Evolutionary conservation across 768 basidiomycete species (phyloP).

Genomic region (Lactifluus rugatus): DNA sequence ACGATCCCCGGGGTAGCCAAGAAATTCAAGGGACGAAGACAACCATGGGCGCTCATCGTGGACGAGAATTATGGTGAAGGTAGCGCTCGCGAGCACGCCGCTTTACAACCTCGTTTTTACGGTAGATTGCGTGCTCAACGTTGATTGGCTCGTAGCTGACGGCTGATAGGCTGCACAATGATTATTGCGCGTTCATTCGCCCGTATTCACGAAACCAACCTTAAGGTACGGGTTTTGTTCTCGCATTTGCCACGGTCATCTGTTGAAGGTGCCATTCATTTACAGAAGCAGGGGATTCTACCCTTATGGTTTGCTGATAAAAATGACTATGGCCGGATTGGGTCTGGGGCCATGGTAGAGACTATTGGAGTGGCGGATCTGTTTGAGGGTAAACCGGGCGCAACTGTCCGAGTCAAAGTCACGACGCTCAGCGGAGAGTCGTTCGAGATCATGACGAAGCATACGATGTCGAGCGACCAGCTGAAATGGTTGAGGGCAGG

Average conservation of each 20-base stretch:
- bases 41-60: conserved; percentile 90
- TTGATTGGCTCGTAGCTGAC: background rate
- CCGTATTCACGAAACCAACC: conserved; percentile 95
- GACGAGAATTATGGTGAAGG: conserved; percentile 99
- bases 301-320: conserved; percentile 92
- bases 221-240: conserved; percentile 50
- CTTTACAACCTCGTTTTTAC: conserved; percentile 91
- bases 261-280: background rate
- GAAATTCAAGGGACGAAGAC: conserved; percentile 67
- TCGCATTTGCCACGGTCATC: background rate
- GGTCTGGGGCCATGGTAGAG: conserved; percentile 70
- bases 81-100: conserved; percentile 95
- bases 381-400: conserved; percentile 35
- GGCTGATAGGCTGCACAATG: conserved; percentile 60
- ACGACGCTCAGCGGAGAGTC: conserved; percentile 51
- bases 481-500: conserved; percentile 84
- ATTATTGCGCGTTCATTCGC: conserved; percentile 93
- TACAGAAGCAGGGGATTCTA: conserved; percentile 92
- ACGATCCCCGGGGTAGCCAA: conserved; percentile 91
- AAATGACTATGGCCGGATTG: conserved; percentile 75
- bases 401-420: conserved; percentile 46
- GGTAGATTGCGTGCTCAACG: conserved; percentile 34
- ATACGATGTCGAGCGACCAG: conserved; percentile 88
- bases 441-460: conserved; percentile 64
- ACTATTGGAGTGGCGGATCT: conserved; percentile 75